Base-by-base conservation (phyloP, 441 rosid species). In the Aquilaria agallochum region DNA sequence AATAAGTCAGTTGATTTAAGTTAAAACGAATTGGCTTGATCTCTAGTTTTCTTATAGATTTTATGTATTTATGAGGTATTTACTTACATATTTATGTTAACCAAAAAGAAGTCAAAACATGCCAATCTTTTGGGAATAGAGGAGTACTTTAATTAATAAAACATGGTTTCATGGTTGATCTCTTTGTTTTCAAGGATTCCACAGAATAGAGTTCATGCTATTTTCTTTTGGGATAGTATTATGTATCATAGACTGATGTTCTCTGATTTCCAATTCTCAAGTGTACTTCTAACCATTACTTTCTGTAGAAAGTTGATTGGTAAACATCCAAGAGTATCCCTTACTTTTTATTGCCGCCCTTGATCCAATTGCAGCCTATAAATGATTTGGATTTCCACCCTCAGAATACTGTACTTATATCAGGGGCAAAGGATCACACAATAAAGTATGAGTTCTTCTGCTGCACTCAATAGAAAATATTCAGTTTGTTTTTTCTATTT, bases 381-480 rank as follows among this genome's bases (percentile, higher is more conserved):
- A 92, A 83, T 60, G 97, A 92, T 77, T 67, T 92, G 80, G 96
- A 92, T 77, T 89, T 92, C 76, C 96, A 89, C 76, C 89, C 97
- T 66, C 96, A 87, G 59, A 87, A 33, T 63, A 73, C 92, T 8
- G 68, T 89, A 71, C 84, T 89, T 67, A 62, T 83, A 74, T 82
- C 95, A 11, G 90, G 89, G 15, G 84, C 94, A 74, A 89, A 91
- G 72, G 96, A 87, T 80, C 81, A 81, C 62, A 85, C 90, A 48
- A 80, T 91, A 78, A 91, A 87, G 97, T 88, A 83, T 31, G 74
- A 20, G 9, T 5, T 53, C 61, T 59, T 65, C 54, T 63, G 42
- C 7, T 59, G 31, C 54, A 57, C 44, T 61, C 50, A 56, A 55
- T 45, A 45, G n/a, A 1, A 48, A 33, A 50, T 30, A 14, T 45